Base-by-base conservation (phyloP, 805 yeast species). In the Candida vaughaniae region DNA sequence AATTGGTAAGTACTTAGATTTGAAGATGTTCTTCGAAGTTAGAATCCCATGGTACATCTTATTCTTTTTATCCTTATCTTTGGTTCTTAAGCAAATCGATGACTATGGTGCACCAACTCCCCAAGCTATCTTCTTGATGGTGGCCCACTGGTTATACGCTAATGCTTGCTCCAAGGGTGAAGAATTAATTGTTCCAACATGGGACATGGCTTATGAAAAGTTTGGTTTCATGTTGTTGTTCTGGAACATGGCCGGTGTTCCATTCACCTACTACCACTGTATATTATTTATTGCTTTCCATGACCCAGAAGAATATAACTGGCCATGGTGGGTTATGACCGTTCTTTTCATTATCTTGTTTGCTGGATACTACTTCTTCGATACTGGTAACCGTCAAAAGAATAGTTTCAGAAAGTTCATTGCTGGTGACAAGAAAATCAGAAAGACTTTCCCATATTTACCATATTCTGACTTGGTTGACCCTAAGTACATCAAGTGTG, bases 201-300 rank as follows among this genome's bases (percentile, higher is more conserved):
- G 99, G 98, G 99, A 93, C 63, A 91, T 93, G 97, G 96, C 95
- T 22, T 93, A 93, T 64, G 99, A 93, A 64, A 93, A 93, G 67
- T 93, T 93, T 54, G 99, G 99, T n/a, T 93, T 93, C 73, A 90
- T 93, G 98, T 77, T 93, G 48, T 80, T 90, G 52, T 93, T 93
- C 74, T 93, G 99, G 99, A 93, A 93, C 69, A 88, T 93, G 60
- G 96, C 97, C 22, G 99, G 99, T 53, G 99, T 93, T 28, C 99
- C 99, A 33, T 93, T 82, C 79, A 91, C 98, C 29, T 93, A 93
- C 70, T 88, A 97, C 64, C 96, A 89, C 58, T 83, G 95, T 62
- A 86, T 96, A 8, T 71, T 93, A 53, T 93, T 67, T 70, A 66
- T 93, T 53, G 81, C 80, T 49, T 80, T 80, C 67, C 96, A 87